Percentiles rank a stretch among this genome's conserved stretches.
Evolutionary conservation across 2,329 filamentous ascomycete species (phyloP).

Genomic region (Alternaria sp.): DNA sequence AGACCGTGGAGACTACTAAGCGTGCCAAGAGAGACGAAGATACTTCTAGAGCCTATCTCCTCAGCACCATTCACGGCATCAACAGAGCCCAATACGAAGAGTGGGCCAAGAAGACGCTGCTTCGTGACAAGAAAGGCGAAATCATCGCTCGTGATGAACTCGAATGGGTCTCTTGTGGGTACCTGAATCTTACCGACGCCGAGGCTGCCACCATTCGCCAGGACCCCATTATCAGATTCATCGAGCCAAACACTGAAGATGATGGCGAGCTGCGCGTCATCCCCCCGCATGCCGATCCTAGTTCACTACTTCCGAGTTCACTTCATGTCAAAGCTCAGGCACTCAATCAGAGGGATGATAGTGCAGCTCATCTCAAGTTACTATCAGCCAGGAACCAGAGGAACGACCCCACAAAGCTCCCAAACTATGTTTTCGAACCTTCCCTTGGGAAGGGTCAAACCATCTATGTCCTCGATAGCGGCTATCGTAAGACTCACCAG

Average conservation of each 20-base stretch:
- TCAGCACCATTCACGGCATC: neutral
- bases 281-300: neutral
- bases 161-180: neutral
- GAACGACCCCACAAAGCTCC: neutral
- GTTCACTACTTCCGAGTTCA: neutral
- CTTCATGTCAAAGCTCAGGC: neutral
- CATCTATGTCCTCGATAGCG: neutral
- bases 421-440: neutral
- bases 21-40: neutral
- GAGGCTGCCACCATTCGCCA: neutral
- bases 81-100: neutral
- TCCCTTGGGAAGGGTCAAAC: neutral
- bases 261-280: neutral
- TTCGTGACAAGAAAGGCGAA: neutral
- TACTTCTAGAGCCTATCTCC: neutral
- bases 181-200: neutral
- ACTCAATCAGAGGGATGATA: neutral
- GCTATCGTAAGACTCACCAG: neutral
- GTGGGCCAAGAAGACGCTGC: neutral
- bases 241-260: neutral
- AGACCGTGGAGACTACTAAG: neutral
- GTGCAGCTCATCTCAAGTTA: neutral
- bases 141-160: neutral
- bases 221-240: neutral
- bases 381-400: neutral